Conservation (phyloP, 2,329 filamentous ascomycete species). For the Apiospora phragmitis region DNA sequence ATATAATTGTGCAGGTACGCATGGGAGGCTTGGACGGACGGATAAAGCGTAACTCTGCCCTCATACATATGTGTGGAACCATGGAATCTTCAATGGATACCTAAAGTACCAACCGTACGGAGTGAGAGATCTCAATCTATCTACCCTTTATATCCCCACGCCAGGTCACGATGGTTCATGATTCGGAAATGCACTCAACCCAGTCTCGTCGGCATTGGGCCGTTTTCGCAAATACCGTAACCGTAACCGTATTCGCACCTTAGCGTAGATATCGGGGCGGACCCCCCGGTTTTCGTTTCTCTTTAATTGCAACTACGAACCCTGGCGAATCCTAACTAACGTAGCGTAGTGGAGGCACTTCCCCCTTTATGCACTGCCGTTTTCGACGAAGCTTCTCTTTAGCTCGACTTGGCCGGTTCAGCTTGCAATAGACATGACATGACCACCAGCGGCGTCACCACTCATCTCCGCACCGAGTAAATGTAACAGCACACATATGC, state of each 20-base stretch:
- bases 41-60: no score
- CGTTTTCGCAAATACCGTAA: not conserved
- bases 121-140: no score
- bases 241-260: constrained; percentile 6
- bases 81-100: no score
- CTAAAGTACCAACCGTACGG: no score
- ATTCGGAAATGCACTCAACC: not conserved
- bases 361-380: not conserved
- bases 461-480: not conserved
- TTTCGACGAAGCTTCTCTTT: not conserved
- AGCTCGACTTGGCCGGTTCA: not conserved
- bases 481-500: not conserved
- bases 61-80: no score
- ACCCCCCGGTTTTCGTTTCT: not conserved
- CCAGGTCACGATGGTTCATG: not conserved
- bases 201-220: not conserved
- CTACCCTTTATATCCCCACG: no score
- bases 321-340: not conserved
- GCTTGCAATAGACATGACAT: not conserved
- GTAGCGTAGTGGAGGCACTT: not conserved
- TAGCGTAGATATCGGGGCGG: not conserved
- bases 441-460: not conserved
- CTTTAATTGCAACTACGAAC: not conserved
- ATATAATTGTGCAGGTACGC: not conserved
- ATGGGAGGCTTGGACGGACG: not conserved